Conservation (phyloP, 1,139 yeast genomes). For the Taphrina communis region DNA sequence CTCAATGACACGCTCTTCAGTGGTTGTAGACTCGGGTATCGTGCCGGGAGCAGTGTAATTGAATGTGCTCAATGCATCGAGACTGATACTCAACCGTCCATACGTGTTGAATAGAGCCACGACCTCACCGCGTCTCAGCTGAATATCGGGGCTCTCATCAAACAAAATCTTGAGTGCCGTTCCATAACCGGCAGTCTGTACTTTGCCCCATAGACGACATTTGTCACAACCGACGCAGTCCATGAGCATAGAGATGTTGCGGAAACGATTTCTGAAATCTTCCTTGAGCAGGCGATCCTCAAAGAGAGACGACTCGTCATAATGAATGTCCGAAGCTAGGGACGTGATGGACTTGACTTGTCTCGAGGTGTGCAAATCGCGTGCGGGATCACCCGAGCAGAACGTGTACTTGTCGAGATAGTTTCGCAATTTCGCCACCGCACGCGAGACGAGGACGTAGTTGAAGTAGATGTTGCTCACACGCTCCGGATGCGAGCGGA, state of each 20-base stretch:
- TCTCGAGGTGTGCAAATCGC: slow-evolving; percentile 34
- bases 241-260: slow-evolving; percentile 90
- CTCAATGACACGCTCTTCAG: slow-evolving; percentile 3
- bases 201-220: slow-evolving; percentile 96
- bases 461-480: slow-evolving; percentile 88
- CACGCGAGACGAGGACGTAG: slow-evolving; percentile 83
- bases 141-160: slow-evolving; percentile 58
- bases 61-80: slow-evolving; percentile 75
- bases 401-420: slow-evolving; percentile 59
- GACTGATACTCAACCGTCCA: slow-evolving; percentile 85
- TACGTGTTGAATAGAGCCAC: slow-evolving; percentile 91
- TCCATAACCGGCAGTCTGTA: slow-evolving; percentile 96
- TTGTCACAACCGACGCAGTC: slow-evolving; percentile 98
- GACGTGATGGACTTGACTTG: slow-evolving; percentile 44
- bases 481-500: slow-evolving; percentile 87
- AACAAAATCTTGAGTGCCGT: slow-evolving; percentile 89
- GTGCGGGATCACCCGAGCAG: slow-evolving; percentile 55
- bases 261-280: slow-evolving; percentile 83
- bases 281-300: slow-evolving; percentile 64
- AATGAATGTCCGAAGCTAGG: slow-evolving; percentile 55
- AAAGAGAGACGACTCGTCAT: slow-evolving; percentile 64
- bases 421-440: slow-evolving; percentile 68
- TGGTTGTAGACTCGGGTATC: background rate
- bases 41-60: slow-evolving; percentile 51
- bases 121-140: slow-evolving; percentile 73